Base-by-base conservation (phyloP, 2,329 filamentous ascomycete genomes). In the Furcasterigmium furcatum region DNA sequence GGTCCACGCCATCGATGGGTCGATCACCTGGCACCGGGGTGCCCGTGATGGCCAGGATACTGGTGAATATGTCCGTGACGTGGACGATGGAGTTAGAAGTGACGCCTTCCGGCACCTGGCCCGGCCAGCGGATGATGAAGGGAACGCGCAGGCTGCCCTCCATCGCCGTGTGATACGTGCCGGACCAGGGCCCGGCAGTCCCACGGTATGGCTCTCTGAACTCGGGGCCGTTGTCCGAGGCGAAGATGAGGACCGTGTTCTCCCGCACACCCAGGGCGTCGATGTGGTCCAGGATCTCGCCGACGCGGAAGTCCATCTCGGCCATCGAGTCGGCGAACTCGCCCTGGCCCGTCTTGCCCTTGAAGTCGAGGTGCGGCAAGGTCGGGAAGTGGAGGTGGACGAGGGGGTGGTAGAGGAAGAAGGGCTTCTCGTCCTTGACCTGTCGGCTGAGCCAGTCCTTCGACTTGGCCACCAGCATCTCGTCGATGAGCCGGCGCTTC, bases 141-240 rank as follows among this genome's bases (percentile, higher is more conserved):
- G 63, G 62, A 1, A 66, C 63, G 4, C 63, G 55, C 1, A 66
- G 38, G 3, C 62, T 64, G 1, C 63, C 61, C 25, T 66, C 63
- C 63, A 66, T 65, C 2, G 63, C 61, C 0, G 61, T 66, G 20
- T 66, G 61, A 16, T 64, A 66, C 0, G 63, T 66, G 1, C 63
- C 63, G 1, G 56, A 54, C 63, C 62, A 66, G 0, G 60, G 61
- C 0, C 63, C 62, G 1, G 62, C 63, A 0, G 62, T 65, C 1
- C 62, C 62, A 0, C 47, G 52, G 38, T 63, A 63, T 0, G 62
- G 62, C 1, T 52, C 46, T 14, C 63, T 46, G 29, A 66, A 66
- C 44, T 65, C 63, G 0, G 63, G 62, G 0, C 63, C 63, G 9
- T 66, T 65, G 48, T 66, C 63, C 0, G 63, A 65, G 1, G 62